A percentile compares a stretch with the other conserved stretches of the same genome.
Evolutionary conservation across 2,329 filamentous ascomycete genomes (phyloP).

Genomic region (Cladosporium colombiae): DNA sequence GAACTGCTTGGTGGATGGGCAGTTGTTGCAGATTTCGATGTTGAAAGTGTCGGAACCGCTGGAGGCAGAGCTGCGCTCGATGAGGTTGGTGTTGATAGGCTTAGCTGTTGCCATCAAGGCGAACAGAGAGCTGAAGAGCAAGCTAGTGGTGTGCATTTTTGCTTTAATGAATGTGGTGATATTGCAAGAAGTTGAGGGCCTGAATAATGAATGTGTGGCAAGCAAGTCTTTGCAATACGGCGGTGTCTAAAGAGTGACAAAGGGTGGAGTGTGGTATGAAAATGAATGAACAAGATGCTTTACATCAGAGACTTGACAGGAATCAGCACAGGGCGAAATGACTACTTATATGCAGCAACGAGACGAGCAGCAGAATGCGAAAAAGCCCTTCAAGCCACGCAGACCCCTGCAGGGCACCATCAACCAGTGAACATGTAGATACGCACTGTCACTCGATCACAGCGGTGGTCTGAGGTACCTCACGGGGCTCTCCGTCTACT

Average conservation of each 20-base stretch:
- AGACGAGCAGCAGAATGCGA: not conserved
- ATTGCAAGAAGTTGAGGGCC: not conserved
- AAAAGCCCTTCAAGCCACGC: not conserved
- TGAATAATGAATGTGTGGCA: not conserved
- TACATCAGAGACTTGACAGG: not conserved
- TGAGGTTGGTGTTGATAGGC: slow-evolving; percentile 6
- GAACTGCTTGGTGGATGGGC: slow-evolving; percentile 29
- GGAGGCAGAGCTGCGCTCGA: slow-evolving; percentile 18
- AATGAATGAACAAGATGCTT: slow-evolving; percentile 2
- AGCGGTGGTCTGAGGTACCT: not conserved
- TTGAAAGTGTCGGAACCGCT: slow-evolving; percentile 28
- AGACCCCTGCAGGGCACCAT: not conserved
- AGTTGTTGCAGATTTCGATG: slow-evolving; percentile 33
- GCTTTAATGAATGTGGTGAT: slow-evolving; percentile 6
- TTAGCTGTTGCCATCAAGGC: slow-evolving; percentile 19
- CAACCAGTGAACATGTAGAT: not conserved
- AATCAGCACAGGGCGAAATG: not conserved
- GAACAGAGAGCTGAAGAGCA: slow-evolving; percentile 16
- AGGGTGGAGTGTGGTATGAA: not conserved
- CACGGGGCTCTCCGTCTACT: not conserved
- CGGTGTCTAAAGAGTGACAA: slow-evolving; percentile 15
- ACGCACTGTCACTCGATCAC: not conserved
- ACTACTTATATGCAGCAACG: not conserved
- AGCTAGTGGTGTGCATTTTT: slow-evolving; percentile 16
- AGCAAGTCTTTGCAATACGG: not conserved